Base-by-base conservation (phyloP, 1,284 basidiomycete genomes). In the Rhodofomes roseus region DNA sequence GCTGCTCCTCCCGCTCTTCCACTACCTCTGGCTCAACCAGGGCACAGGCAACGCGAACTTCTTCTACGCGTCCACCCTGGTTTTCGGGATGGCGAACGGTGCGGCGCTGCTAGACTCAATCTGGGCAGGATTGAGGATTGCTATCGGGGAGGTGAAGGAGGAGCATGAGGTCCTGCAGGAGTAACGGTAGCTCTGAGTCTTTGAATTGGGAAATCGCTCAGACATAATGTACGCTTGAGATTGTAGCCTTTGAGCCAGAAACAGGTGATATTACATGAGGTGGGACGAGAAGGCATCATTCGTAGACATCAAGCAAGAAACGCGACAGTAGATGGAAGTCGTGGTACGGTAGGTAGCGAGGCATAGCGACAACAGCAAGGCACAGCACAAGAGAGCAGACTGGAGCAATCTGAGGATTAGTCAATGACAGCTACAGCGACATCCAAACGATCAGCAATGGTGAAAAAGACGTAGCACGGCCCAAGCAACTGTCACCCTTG, bases 31-130 rank as follows among this genome's bases (percentile, higher is more conserved):
- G 96, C 82, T 98, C 4, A 80, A 81, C 8, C 90, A 95, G 54
- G 96, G 95, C 0, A 93, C 95, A 5, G 96, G 95, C 1, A 99
- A 99, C 70, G 95, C 96, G 48, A 99, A 99, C 73, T 99, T 99
- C 76, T 98, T 94, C 78, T 99, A 98, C 70, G 96, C 96, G 0
- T 89, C 91, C 4, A 98, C 94, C 1, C 80, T 98, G 65, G 96
- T 99, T 4, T 96, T 96, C 74, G 95, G 92, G 0, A 81, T 95
- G 66, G 92, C 90, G 8, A 90, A 94, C 56, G 93, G 92, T 0
- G 83, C 89, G n/a, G 88, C 88, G 4, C 68, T 96, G 37, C 79
- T 95, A 5, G 95, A 97, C 68, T 85, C 85, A 12, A 78, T 92
- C 25, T 94, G 89, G 79, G 91, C 93, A 0, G 89, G 89, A 12